Conservation (phyloP, 495 filamentous ascomycete species). For the Venustampulla echinocandica region DNA sequence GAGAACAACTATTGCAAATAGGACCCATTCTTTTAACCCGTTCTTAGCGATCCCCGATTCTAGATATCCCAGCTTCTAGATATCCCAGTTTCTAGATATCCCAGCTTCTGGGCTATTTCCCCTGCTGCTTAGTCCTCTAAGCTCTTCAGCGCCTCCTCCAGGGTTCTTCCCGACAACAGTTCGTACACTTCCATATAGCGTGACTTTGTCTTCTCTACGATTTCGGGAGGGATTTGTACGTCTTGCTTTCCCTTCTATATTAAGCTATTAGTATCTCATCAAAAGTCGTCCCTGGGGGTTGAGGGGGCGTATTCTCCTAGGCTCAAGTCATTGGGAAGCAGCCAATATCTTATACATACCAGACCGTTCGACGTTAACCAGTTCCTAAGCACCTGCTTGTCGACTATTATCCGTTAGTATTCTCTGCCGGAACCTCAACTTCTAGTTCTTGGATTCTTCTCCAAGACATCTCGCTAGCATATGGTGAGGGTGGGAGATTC, state of each 20-base stretch:
- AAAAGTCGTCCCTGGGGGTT: constrained; percentile 4
- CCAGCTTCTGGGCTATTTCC: too few relatives aligned
- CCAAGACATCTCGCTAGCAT: too few relatives aligned
- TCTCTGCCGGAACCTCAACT: constrained; percentile 57
- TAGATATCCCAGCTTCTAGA: too few relatives aligned
- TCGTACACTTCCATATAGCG: constrained; percentile 31
- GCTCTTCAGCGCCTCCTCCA: constrained; percentile 23
- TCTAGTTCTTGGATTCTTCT: too few relatives aligned
- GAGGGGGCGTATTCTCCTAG: too few relatives aligned
- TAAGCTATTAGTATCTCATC: constrained; percentile 5
- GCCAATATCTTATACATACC: too few relatives aligned
- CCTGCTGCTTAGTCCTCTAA: constrained; percentile 21
- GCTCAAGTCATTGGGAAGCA: too few relatives aligned
- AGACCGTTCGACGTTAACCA: constrained; percentile 61
- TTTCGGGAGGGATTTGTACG: constrained; percentile 55
- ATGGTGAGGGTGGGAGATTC: constrained; percentile 83
- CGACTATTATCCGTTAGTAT: constrained; percentile 63
- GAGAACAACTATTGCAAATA: too few relatives aligned
- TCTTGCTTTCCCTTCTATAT: constrained; percentile 57
- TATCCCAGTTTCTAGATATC: too few relatives aligned
- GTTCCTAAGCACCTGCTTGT: constrained; percentile 84
- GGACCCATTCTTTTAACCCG: too few relatives aligned
- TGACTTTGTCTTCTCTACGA: constrained; percentile 28
- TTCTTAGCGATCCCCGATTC: too few relatives aligned
- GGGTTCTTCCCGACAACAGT: constrained; percentile 32